phyloP scores from a whole-genome alignment of 2,329 filamentous ascomycete genomes.

The Xylariaceae sp. region DNA sequence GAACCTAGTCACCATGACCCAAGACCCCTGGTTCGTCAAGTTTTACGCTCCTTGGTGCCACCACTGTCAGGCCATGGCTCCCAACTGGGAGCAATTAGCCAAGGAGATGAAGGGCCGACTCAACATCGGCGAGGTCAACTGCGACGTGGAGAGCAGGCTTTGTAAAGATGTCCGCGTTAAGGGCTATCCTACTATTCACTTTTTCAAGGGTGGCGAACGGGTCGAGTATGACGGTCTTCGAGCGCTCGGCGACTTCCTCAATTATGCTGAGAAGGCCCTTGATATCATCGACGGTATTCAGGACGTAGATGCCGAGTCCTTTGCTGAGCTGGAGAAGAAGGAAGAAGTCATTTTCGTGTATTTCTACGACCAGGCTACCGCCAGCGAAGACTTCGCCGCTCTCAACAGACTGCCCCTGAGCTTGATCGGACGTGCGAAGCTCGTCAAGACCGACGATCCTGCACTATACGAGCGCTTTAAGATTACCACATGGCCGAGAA shows the following conservation, averaged over 20 bases:
- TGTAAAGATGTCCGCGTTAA: conserved; percentile 84
- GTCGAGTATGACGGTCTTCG: conserved; percentile 92
- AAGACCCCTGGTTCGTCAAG: conserved; percentile 97
- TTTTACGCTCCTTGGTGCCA: conserved; percentile 98
- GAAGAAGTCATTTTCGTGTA: conserved; percentile 97
- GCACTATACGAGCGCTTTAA: conserved; percentile 80
- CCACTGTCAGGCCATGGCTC: conserved; percentile 90
- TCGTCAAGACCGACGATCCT: conserved; percentile 86
- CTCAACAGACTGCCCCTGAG: conserved; percentile 83
- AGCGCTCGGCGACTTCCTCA: conserved; percentile 84
- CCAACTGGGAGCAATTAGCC: conserved; percentile 84
- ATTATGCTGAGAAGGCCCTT: conserved; percentile 82
- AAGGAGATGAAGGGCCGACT: conserved; percentile 87
- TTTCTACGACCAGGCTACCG: conserved; percentile 95
- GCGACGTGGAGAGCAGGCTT: conserved; percentile 78
- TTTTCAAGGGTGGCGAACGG: conserved; percentile 88
- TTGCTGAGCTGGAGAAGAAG: conserved; percentile 82
- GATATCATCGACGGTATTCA: conserved; percentile 73
- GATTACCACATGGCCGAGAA: conserved; percentile 93
- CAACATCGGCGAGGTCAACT: conserved; percentile 95
- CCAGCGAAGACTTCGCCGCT: conserved; percentile 84
- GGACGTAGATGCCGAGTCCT: conserved; percentile 73
- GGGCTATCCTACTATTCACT: conserved; percentile 85
- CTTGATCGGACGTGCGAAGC: conserved; percentile 84
- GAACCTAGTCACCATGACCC: conserved; percentile 76